Evolutionary conservation across 352 stramenopile species (phyloP).

Genomic region (Globisporangium rhizosaccharum): DNA sequence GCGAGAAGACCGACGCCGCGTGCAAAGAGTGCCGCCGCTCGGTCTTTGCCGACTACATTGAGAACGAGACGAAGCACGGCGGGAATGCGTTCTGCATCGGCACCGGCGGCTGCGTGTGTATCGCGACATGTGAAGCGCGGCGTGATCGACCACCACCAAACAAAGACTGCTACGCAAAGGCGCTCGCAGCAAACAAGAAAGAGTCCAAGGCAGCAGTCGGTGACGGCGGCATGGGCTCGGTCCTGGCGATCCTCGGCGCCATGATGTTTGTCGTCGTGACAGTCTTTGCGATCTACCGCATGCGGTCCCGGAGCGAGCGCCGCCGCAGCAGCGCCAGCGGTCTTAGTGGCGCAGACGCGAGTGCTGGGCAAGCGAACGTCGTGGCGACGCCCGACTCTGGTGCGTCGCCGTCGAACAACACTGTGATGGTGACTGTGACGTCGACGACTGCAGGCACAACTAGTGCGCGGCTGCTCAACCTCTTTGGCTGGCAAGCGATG

Average conservation of each 20-base stretch:
- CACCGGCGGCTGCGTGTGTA: conserved; percentile 15
- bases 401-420: conserved; percentile 9
- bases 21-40: conserved; percentile 10
- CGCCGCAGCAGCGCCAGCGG: background rate
- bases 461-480: conserved; percentile 17
- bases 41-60: conserved; percentile 17
- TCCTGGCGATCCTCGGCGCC: conserved; percentile 26
- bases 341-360: background rate
- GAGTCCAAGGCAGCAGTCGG: background rate
- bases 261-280: conserved; percentile 42
- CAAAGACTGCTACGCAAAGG: conserved; percentile 15
- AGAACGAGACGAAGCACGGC: conserved; percentile 1
- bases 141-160: conserved; percentile 2
- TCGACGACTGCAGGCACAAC: conserved; percentile 15
- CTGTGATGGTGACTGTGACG: conserved; percentile 13
- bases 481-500: conserved; percentile 45
- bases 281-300: conserved; percentile 47
- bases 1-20: conserved; percentile 3
- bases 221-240: background rate
- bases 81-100: conserved; percentile 10
- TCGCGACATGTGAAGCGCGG: conserved; percentile 13
- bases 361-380: background rate
- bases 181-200: conserved; percentile 12
- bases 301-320: conserved; percentile 28
- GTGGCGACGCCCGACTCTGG: conserved; percentile 10